These are phyloP conservation scores for Agrocybe pediades DNA, from an alignment of 768 basidiomycete species.

Conservation along the genomic window DNA sequence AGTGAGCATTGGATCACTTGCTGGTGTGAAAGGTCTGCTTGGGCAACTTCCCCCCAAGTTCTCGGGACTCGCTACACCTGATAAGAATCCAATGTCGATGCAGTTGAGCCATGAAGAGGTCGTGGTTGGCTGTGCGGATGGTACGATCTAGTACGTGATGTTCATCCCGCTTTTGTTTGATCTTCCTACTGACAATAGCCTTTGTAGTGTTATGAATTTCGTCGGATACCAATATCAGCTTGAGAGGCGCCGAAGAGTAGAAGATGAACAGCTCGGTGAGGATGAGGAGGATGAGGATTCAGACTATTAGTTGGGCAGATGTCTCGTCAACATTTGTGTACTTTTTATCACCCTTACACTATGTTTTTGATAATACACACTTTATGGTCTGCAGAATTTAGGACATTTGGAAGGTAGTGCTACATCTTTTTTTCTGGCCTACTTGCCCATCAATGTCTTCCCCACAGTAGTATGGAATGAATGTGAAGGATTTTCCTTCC, in stretches of 20 bases:
- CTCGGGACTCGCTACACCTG: slow-evolving; percentile 78
- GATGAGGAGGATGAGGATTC: slow-evolving; percentile 1
- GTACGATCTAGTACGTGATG: slow-evolving; percentile 80
- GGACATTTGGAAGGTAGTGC: too few relatives aligned
- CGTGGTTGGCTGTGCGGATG: slow-evolving; percentile 89
- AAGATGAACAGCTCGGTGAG: slow-evolving; percentile 6
- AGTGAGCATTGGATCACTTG: slow-evolving; percentile 24
- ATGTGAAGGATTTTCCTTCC: too few relatives aligned
- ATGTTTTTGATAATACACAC: background rate
- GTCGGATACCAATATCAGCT: slow-evolving; percentile 31
- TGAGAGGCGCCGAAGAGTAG: slow-evolving; percentile 9
- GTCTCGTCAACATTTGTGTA: too few relatives aligned
- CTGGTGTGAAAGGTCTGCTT: slow-evolving; percentile 56
- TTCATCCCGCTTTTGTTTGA: background rate
- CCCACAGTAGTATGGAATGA: too few relatives aligned
- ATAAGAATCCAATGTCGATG: slow-evolving; percentile 96
- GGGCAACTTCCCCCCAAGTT: slow-evolving; percentile 71
- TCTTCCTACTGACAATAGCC: background rate
- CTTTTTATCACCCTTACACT: background rate
- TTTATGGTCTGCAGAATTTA: background rate
- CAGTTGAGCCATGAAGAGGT: slow-evolving; percentile 90
- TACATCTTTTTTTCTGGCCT: too few relatives aligned
- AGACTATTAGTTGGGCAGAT: background rate
- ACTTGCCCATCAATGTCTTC: too few relatives aligned
- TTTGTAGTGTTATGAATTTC: slow-evolving; percentile 31